Evolutionary conservation across 2,329 filamentous ascomycete species (phyloP).

Genomic region (Sarocladium oryzae): DNA sequence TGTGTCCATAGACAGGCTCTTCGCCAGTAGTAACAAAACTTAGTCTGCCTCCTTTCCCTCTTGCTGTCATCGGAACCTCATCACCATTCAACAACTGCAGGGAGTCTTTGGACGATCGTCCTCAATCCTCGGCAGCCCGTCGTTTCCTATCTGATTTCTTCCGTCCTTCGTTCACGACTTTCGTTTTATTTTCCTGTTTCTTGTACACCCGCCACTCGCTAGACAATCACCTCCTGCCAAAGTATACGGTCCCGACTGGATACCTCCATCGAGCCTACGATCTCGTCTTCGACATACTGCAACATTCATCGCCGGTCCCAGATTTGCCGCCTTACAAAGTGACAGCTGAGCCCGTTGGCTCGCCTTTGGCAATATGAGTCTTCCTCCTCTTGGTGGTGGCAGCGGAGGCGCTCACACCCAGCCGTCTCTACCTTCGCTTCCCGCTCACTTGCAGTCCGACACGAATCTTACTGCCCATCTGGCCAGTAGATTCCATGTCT

Average conservation of each 20-base stretch:
- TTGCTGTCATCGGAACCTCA: not conserved
- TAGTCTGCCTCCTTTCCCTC: slow-evolving; percentile 8
- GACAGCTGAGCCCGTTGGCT: not conserved
- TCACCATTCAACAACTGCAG: slow-evolving; percentile 4
- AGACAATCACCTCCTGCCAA: not conserved
- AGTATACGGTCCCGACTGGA: not conserved
- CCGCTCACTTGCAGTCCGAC: slow-evolving; percentile 73
- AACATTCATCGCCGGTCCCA: too few species aligned
- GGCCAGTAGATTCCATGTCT: slow-evolving; percentile 86
- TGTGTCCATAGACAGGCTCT: not conserved
- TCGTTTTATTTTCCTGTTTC: not conserved
- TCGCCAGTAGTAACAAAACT: not conserved
- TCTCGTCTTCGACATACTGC: too few species aligned
- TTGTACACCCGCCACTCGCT: not conserved
- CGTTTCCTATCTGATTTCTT: slow-evolving; percentile 8
- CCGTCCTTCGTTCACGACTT: slow-evolving; percentile 4
- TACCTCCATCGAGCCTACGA: not conserved
- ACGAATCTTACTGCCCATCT: slow-evolving; percentile 76
- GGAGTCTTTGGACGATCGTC: slow-evolving; percentile 2
- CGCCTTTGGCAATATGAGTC: slow-evolving; percentile 45
- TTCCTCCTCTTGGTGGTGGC: slow-evolving; percentile 41
- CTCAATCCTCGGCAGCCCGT: not conserved
- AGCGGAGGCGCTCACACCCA: slow-evolving; percentile 65
- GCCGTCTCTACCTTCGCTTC: slow-evolving; percentile 80
- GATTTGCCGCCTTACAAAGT: too few species aligned